A percentile compares a stretch with the other conserved stretches of the same genome.
These are phyloP conservation scores for Bipolaris zeicola DNA, from an alignment of 2,329 filamentous ascomycete species.

Conservation along the genomic window DNA sequence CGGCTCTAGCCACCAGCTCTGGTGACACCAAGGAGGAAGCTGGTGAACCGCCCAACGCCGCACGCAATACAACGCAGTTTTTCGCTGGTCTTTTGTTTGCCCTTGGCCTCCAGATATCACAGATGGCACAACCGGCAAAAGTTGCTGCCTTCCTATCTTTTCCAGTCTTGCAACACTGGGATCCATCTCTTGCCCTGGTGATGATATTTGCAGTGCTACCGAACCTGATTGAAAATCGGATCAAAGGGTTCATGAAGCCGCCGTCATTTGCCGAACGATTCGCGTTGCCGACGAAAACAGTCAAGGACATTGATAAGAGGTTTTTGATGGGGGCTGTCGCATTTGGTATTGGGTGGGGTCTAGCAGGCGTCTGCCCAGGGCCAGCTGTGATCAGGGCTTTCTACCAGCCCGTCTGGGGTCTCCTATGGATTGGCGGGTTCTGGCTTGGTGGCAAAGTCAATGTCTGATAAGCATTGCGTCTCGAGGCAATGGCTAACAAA, in stretches of 20 bases:
- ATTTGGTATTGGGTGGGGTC: conserved; percentile 60
- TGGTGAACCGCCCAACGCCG: conserved; percentile 15
- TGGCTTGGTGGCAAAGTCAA: conserved; percentile 45
- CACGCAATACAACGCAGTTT: conserved; percentile 49
- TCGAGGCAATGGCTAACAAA: neutral
- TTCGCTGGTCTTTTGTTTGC: conserved; percentile 58
- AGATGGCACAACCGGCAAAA: conserved; percentile 59
- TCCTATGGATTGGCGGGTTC: conserved; percentile 55
- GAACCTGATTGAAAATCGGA: conserved; percentile 45
- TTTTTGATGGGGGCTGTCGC: conserved; percentile 55
- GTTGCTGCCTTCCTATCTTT: conserved; percentile 58
- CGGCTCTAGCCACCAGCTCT: conserved; percentile 17
- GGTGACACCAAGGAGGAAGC: conserved; percentile 14
- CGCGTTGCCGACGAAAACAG: conserved; percentile 52
- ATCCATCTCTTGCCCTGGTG: conserved; percentile 58
- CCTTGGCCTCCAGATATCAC: conserved; percentile 57
- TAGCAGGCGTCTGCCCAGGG: conserved; percentile 59
- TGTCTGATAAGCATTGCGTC: neutral
- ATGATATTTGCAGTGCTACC: conserved; percentile 58
- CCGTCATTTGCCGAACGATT: conserved; percentile 53
- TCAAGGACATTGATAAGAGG: conserved; percentile 55
- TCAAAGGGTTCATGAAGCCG: conserved; percentile 33
- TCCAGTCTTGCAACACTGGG: conserved; percentile 51
- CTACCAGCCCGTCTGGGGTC: conserved; percentile 56
- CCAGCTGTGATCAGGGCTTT: conserved; percentile 56